Evolutionary conservation across 352 stramenopile genomes (phyloP).

Genomic region (Globisporangium splendens): DNA sequence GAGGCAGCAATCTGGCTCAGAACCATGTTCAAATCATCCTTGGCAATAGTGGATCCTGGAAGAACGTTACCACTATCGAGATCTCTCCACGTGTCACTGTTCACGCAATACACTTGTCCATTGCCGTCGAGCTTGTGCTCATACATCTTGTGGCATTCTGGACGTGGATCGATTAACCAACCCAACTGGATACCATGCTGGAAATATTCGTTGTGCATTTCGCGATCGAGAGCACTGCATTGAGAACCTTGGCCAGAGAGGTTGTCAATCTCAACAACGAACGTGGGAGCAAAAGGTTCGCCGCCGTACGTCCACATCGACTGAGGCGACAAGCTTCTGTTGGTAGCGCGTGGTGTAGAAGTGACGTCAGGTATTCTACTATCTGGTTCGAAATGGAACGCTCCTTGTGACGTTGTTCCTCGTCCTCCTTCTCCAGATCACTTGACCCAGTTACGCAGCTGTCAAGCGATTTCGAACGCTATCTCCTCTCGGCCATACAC

Average conservation of each 20-base stretch:
- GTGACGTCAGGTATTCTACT: slow-evolving; percentile 2
- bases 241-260: slow-evolving; percentile 14
- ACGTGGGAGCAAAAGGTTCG: too few species aligned
- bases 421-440: not conserved
- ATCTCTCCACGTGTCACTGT: slow-evolving; percentile 19
- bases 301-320: slow-evolving; percentile 16
- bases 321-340: too few species aligned
- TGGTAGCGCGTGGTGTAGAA: slow-evolving; percentile 2
- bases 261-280: slow-evolving; percentile 22
- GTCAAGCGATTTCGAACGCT: not conserved
- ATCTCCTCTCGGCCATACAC: slow-evolving; percentile 1
- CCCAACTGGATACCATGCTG: slow-evolving; percentile 16
- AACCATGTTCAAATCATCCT: too few species aligned
- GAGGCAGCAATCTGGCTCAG: not conserved
- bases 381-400: too few species aligned
- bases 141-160: slow-evolving; percentile 1
- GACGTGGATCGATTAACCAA: slow-evolving; percentile 20
- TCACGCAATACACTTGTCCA: slow-evolving; percentile 1
- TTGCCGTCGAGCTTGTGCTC: slow-evolving; percentile 13
- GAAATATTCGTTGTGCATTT: slow-evolving; percentile 21
- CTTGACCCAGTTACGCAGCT: not conserved
- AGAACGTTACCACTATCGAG: slow-evolving; percentile 22
- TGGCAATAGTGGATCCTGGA: slow-evolving; percentile 14
- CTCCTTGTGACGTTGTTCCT: too few species aligned
- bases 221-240: slow-evolving; percentile 5